These are phyloP conservation scores for Teratosphaeria destructans DNA, from an alignment of 2,329 filamentous ascomycete species.

Conservation along the genomic window DNA sequence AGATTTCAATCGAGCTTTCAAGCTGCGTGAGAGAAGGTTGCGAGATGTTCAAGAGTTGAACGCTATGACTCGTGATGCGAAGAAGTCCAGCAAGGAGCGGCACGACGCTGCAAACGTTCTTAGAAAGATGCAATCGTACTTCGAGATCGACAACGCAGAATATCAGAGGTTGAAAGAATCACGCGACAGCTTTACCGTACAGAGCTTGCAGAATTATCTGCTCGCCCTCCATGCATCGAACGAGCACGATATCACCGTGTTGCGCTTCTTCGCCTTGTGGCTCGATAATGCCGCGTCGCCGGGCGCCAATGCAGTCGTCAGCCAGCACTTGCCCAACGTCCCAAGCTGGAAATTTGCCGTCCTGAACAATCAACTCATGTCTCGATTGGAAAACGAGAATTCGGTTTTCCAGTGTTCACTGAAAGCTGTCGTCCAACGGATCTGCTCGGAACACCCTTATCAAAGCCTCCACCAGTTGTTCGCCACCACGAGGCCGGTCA, in stretches of 20 bases:
- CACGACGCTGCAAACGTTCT: slow-evolving; percentile 50
- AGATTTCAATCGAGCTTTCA: slow-evolving; percentile 71
- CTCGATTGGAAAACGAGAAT: slow-evolving; percentile 65
- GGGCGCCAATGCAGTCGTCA: slow-evolving; percentile 67
- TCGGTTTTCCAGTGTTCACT: slow-evolving; percentile 68
- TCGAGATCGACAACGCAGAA: slow-evolving; percentile 81
- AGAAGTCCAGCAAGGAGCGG: slow-evolving; percentile 34
- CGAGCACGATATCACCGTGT: slow-evolving; percentile 75
- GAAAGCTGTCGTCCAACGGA: slow-evolving; percentile 62
- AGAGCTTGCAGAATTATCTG: slow-evolving; percentile 89
- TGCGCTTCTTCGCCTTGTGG: slow-evolving; percentile 92
- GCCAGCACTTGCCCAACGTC: slow-evolving; percentile 58
- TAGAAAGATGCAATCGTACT: slow-evolving; percentile 72
- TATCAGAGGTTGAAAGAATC: slow-evolving; percentile 66
- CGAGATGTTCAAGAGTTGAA: slow-evolving; percentile 70
- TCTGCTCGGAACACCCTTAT: slow-evolving; percentile 87
- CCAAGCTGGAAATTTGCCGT: slow-evolving; percentile 85
- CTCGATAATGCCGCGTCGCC: slow-evolving; percentile 71
- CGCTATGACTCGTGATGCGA: slow-evolving; percentile 42
- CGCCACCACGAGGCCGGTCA: slow-evolving; percentile 50
- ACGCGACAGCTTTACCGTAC: slow-evolving; percentile 71
- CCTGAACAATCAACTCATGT: slow-evolving; percentile 92
- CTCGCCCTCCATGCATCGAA: slow-evolving; percentile 76
- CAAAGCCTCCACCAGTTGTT: slow-evolving; percentile 97
- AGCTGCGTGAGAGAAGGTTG: slow-evolving; percentile 67